Evolutionary conservation across 2,329 filamentous ascomycete genomes (phyloP).

Genomic region (Plectosphaerella cucumerina): DNA sequence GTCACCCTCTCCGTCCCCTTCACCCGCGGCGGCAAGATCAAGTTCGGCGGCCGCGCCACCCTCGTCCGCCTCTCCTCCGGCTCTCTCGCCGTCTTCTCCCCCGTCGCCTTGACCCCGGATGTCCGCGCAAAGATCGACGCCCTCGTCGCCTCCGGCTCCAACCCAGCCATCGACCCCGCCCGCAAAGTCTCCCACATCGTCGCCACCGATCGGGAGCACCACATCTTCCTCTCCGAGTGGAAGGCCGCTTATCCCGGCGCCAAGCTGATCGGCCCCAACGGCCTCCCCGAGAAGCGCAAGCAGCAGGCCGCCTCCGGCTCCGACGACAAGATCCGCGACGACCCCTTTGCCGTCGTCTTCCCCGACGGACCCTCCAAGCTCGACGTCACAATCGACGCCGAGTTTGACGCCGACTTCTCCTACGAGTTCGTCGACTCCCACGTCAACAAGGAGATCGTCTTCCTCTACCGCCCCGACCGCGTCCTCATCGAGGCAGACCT

Average conservation of each 20-base stretch:
- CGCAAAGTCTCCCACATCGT: slow-evolving; percentile 78
- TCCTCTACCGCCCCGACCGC: slow-evolving; percentile 73
- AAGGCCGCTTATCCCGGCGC: slow-evolving; percentile 72
- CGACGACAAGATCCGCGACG: slow-evolving; percentile 44
- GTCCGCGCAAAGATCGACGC: slow-evolving; percentile 61
- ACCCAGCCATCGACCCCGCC: slow-evolving; percentile 73
- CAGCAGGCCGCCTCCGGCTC: slow-evolving; percentile 41
- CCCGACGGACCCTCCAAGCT: slow-evolving; percentile 48
- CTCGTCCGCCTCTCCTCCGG: slow-evolving; percentile 67
- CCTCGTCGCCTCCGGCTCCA: slow-evolving; percentile 67
- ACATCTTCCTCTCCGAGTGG: slow-evolving; percentile 90
- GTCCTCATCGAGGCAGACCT: slow-evolving; percentile 87
- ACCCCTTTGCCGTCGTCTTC: slow-evolving; percentile 64
- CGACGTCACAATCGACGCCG: slow-evolving; percentile 56
- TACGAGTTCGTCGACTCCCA: slow-evolving; percentile 79
- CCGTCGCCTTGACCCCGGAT: slow-evolving; percentile 76
- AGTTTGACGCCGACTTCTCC: slow-evolving; percentile 85
- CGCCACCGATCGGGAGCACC: slow-evolving; percentile 87
- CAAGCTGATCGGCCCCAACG: slow-evolving; percentile 76
- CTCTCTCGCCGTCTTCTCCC: slow-evolving; percentile 83
- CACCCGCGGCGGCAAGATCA: slow-evolving; percentile 70
- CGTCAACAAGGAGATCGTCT: slow-evolving; percentile 81
- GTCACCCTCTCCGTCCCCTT: slow-evolving; percentile 82
- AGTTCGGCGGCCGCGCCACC: slow-evolving; percentile 83
- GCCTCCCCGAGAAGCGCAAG: slow-evolving; percentile 76